Conservation (phyloP, 192 early-diverging fungal species). For the Funneliformis geosporum region DNA sequence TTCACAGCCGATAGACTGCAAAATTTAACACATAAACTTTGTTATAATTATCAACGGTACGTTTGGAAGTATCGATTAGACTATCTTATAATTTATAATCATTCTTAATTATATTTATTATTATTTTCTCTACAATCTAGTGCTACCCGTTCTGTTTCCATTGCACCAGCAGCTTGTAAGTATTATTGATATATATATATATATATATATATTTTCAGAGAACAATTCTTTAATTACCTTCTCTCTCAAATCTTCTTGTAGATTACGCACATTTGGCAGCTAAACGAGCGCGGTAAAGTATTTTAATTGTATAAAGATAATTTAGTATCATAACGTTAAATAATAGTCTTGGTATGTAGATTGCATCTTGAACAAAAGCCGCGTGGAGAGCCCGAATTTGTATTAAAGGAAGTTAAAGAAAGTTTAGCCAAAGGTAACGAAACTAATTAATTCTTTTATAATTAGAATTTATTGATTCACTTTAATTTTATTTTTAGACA, state of each 20-base stretch:
- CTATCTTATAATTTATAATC: no score
- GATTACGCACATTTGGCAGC: conserved; percentile 93
- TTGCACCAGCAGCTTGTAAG: conserved; percentile 60
- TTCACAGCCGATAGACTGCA: conserved; percentile 82
- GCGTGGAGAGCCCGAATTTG: conserved; percentile 13
- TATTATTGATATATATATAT: not conserved
- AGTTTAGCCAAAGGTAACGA: conserved; percentile 12
- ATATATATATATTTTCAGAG: no score
- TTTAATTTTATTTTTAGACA: not conserved
- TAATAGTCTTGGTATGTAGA: not conserved
- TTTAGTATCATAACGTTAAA: no score
- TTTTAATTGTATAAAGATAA: not conserved
- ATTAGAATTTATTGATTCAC: not conserved
- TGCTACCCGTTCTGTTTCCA: conserved; percentile 81
- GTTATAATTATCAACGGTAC: conserved; percentile 81
- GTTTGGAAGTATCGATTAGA: not conserved
- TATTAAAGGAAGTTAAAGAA: conserved; percentile 19
- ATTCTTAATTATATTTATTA: not conserved
- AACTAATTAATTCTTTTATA: not conserved
- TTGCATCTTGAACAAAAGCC: conserved; percentile 8
- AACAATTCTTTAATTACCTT: not conserved
- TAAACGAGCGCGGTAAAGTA: conserved; percentile 70
- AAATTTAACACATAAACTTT: conserved; percentile 86
- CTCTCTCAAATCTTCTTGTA: conserved; percentile 34
- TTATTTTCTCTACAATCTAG: conserved; percentile 31